Base-by-base conservation (phyloP, 495 filamentous ascomycete species). In the Annulohypoxylon nitens region DNA sequence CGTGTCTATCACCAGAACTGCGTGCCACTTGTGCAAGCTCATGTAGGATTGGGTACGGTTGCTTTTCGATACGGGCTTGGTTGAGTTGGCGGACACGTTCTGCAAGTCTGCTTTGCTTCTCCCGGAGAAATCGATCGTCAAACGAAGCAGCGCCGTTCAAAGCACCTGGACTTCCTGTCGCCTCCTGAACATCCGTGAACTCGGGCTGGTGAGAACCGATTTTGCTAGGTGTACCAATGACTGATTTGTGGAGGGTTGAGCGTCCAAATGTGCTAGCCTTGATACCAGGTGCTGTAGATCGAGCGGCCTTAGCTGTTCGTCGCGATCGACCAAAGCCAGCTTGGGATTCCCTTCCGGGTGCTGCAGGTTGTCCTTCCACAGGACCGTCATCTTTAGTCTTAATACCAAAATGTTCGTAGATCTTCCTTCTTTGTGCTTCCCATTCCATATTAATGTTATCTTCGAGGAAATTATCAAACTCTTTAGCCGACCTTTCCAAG, bases 371-470 rank as follows among this genome's bases (percentile, higher is more conserved):
- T 37, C 84, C 84, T 67, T 81, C 73, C 61, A 78, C 77, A 59
- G 81, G 71, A 30, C 78, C 57, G 8, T 85, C 84, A 48, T 90
- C 87, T 70, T 86, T 89, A 7, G 90, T 86, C 66, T 87, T 91
- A 45, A 99, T 91, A 7, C 96, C 96, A 78, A 99, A 98, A 78
- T 99, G 96, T 75, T 97, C 89, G 78, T 97, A 97, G 60, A 98
- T 97, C 61, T 90, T 90, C 77, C 91, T 92, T 41, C 95, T 90
- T 81, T 98, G 96, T 5, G 91, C 89, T 63, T 98, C 94, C 95
- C 95, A 98, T 79, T 98, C 93, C 84, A 96, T 90, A 7, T 93
- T 93, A 6, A 98, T 91, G 76, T 96, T 95, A 71, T 97, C 94
- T 78, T 98, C 96, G 50, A 99, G 82, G 79, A 97, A 98, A 43